Evolutionary conservation across 1,284 basidiomycete species (phyloP).

Genomic region (Boletus mariae): DNA sequence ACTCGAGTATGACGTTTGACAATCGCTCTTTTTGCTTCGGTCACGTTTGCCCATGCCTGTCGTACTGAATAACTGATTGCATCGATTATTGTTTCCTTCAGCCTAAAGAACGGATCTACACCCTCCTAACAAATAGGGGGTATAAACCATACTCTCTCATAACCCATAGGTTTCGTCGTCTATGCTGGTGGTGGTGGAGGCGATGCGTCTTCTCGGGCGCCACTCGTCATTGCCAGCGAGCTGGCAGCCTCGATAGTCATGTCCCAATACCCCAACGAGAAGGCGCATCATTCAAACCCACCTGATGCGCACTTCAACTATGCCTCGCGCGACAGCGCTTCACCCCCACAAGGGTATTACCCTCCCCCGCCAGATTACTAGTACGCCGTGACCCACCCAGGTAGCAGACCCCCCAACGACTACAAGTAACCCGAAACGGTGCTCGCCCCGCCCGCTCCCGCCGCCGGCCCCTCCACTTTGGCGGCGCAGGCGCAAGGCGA

Average conservation of each 20-base stretch:
- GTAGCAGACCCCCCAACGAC: background rate
- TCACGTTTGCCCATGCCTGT: too few species aligned
- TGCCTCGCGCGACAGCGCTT: background rate
- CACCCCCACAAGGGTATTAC: constrained; percentile 8
- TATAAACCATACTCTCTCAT: too few species aligned
- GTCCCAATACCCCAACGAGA: background rate
- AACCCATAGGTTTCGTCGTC: too few species aligned
- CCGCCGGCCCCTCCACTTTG: background rate
- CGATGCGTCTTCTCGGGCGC: too few species aligned
- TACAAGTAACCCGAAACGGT: background rate
- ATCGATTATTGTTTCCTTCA: too few species aligned
- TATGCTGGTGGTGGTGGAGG: too few species aligned
- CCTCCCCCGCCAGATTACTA: constrained; percentile 23
- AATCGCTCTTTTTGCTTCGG: too few species aligned
- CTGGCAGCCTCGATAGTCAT: too few species aligned
- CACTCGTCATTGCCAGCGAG: too few species aligned
- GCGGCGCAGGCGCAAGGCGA: background rate
- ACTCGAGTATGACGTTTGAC: background rate
- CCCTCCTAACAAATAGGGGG: too few species aligned
- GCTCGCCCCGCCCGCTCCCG: background rate
- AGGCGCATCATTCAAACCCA: background rate
- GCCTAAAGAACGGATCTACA: too few species aligned
- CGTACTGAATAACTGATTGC: too few species aligned
- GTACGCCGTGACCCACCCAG: constrained; percentile 5
- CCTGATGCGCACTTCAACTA: background rate